Percentiles rank a stretch among this genome's conserved stretches.
Conservation (phyloP, 345 rosid genomes). For the Xanthoceras sorbifolium region DNA sequence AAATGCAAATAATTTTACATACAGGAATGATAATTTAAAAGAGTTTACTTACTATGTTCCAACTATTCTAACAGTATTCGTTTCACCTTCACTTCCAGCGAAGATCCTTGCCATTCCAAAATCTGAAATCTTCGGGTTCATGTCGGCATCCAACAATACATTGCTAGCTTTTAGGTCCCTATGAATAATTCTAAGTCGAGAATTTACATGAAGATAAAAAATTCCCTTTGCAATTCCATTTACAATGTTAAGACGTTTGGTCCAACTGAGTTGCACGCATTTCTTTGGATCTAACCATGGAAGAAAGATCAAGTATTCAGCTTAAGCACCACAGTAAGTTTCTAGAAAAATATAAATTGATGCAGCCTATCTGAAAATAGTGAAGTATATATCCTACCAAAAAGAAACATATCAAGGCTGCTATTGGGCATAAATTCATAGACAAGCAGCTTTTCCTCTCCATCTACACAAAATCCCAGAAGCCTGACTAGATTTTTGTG, state of each 20-base stretch:
- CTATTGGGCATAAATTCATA: constrained; percentile 62
- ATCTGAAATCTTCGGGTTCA: constrained; percentile 63
- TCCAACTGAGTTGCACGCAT: constrained; percentile 27
- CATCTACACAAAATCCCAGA: too few relatives aligned
- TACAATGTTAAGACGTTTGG: constrained; percentile 21
- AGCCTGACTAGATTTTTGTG: constrained; percentile 57
- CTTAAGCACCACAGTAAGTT: too few relatives aligned
- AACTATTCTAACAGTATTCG: constrained; percentile 41
- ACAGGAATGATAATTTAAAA: neutral
- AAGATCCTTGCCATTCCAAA: constrained; percentile 57
- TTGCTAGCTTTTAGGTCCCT: constrained; percentile 65
- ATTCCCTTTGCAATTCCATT: constrained; percentile 37
- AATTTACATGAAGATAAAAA: constrained; percentile 52
- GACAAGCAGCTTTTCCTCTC: constrained; percentile 42
- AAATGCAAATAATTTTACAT: too few relatives aligned
- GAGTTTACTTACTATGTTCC: constrained; percentile 44
- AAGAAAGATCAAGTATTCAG: too few relatives aligned
- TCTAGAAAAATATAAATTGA: too few relatives aligned
- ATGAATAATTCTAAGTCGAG: constrained; percentile 48
- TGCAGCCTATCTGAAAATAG: too few relatives aligned
- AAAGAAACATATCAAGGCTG: constrained; percentile 43
- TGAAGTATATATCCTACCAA: constrained; percentile 36
- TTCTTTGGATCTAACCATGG: constrained; percentile 22
- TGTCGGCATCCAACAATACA: constrained; percentile 43
- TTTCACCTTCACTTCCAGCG: constrained; percentile 31